These are phyloP conservation scores for Solanum sitiens DNA, from an alignment of 257 asterid genomes.

Conservation along the genomic window DNA sequence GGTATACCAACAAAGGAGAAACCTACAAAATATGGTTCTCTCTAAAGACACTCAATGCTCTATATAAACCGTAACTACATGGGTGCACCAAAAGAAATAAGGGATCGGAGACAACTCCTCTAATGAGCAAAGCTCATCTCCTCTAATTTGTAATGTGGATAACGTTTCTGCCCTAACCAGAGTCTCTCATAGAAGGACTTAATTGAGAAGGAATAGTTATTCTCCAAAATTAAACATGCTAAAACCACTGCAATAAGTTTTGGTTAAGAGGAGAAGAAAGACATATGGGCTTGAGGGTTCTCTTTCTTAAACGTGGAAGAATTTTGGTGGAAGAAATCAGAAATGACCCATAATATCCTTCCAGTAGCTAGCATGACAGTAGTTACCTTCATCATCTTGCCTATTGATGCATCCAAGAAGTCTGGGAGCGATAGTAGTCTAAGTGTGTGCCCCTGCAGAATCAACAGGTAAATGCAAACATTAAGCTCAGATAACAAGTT, in stretches of 20 bases:
- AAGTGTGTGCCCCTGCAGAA: constrained; percentile 64
- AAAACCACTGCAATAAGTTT: not conserved
- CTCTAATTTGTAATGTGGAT: not conserved
- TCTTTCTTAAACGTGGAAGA: not conserved
- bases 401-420: constrained; percentile 58
- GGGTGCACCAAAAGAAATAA: not conserved
- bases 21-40: not conserved
- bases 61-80: not conserved
- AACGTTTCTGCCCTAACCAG: not conserved
- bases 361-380: not conserved
- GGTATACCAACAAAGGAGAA: not conserved
- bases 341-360: not conserved
- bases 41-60: not conserved
- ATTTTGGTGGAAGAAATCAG: not conserved
- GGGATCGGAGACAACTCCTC: not conserved
- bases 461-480: constrained; percentile 3
- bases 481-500: not conserved
- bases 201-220: not conserved
- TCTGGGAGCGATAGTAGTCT: constrained; percentile 62
- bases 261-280: not conserved
- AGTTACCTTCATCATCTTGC: constrained; percentile 59
- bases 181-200: not conserved
- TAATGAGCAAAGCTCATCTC: not conserved
- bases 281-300: not conserved
- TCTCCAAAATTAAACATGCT: not conserved